Percentiles rank a stretch among this genome's conserved stretches.
These are phyloP conservation scores for Thymus mandschuricus DNA, from an alignment of 257 asterid species.

Conservation along the genomic window DNA sequence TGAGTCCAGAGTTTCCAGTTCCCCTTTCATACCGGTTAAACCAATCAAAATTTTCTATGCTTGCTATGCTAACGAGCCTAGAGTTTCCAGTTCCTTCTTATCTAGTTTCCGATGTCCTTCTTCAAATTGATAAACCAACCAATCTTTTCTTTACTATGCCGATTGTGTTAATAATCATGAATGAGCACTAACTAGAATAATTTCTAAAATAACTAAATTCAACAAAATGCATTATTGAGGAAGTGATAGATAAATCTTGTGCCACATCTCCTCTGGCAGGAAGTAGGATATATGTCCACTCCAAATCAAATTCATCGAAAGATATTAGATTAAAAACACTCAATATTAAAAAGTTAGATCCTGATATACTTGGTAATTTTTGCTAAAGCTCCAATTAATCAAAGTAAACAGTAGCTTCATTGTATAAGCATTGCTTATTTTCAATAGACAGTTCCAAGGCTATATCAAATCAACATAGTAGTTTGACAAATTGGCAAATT, in stretches of 20 bases:
- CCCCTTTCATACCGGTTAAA: neutral
- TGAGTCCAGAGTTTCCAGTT: neutral
- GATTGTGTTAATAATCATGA: neutral
- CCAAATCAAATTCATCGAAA: neutral
- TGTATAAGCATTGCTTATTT: neutral
- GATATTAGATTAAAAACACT: neutral
- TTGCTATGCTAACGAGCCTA: neutral
- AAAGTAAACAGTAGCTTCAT: neutral
- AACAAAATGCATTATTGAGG: neutral
- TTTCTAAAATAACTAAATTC: neutral
- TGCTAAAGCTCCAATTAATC: neutral
- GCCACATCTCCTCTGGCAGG: neutral
- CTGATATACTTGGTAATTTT: neutral
- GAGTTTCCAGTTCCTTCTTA: neutral
- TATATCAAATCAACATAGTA: neutral
- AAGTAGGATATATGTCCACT: neutral
- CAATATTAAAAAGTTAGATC: neutral
- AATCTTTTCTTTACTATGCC: neutral
- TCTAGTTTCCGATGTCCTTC: too few relatives aligned
- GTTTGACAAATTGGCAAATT: too few relatives aligned
- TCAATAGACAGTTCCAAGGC: neutral
- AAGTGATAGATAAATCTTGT: neutral
- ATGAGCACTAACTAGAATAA: neutral
- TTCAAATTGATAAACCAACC: neutral
- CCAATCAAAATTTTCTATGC: neutral